Conservation (phyloP, 345 rosid genomes). For the Lagerstroemia speciosa region DNA sequence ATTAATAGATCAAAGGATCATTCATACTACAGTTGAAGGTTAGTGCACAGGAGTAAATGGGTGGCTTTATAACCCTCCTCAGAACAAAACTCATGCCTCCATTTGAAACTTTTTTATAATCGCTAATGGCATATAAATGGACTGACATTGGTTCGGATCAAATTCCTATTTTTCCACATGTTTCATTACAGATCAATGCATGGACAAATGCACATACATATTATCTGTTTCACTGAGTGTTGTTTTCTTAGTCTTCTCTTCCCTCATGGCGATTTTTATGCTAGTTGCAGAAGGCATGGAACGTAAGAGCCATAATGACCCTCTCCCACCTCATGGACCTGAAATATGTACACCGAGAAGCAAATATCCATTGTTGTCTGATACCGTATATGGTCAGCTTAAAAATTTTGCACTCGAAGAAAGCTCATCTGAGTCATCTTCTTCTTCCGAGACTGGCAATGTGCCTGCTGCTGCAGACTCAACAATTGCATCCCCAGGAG, state of each 20-base stretch:
- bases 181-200: not conserved
- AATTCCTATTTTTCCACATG: not conserved
- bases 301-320: not conserved
- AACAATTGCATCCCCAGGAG: not conserved
- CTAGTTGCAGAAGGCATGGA: not conserved
- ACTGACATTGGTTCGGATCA: not conserved
- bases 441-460: not conserved
- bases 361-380: not conserved
- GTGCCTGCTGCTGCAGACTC: not conserved
- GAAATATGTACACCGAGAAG: not conserved
- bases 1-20: not conserved
- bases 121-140: not conserved
- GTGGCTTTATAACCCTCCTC: not conserved
- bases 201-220: not conserved
- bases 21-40: not conserved
- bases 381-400: not conserved
- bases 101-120: not conserved
- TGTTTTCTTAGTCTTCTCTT: not conserved
- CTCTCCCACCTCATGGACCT: conserved; percentile 4
- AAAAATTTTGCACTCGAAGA: conserved; percentile 1
- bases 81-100: not conserved
- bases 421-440: not conserved
- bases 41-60: not conserved
- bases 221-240: not conserved
- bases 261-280: not conserved